Evolutionary conservation across 148 eudicot species (phyloP), one percentile per base, ranked within the genome.

Genomic region (Vaccinium corymbosum): DNA sequence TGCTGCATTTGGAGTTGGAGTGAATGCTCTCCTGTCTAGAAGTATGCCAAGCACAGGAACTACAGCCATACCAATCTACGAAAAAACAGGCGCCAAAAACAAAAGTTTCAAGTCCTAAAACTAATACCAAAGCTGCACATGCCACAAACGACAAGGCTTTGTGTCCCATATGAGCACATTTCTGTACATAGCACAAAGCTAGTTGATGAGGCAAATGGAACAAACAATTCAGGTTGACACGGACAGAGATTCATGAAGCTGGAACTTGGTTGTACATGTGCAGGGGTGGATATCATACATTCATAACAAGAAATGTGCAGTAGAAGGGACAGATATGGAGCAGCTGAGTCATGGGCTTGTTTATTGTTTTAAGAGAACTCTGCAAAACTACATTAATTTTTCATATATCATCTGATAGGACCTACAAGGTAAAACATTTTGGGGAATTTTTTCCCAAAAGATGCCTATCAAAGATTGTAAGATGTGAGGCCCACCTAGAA

Each of bases 1-100:
- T 53, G 90, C 94, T 38, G 83, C 75, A 79, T 95, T 93, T 42
- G 89, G 89, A 61, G 62, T 76, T 72, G 97, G 95, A 68, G 72
- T 83, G 85, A 92, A 94, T 78, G 91, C 91, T 82, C 87, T 82
- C 82, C 89, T 94, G 88, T 93, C 70, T 12, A 85, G 70, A 3
- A 95, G 90, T 79, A 94, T 87, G 76, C 95, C 94, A 7, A 94
- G 83, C 81, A 94, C 97, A 19, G 97, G 97, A 83, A 92, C 93
- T 32, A 92, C 97, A 19, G 83, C 77, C 87, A 90, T 84, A 42
- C 92, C 92, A 73, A 81, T 49, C 91, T 90, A 85, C 79, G 25
- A 14, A 16, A 25, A 6, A 66, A 64, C 42, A 53, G 49, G 19
- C 72, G 29, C 70, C 32, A 17, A 25, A 6, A 68, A 66, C 68